Conservation (phyloP, 1,284 basidiomycete genomes). For the Ganoderma resinaceum region DNA sequence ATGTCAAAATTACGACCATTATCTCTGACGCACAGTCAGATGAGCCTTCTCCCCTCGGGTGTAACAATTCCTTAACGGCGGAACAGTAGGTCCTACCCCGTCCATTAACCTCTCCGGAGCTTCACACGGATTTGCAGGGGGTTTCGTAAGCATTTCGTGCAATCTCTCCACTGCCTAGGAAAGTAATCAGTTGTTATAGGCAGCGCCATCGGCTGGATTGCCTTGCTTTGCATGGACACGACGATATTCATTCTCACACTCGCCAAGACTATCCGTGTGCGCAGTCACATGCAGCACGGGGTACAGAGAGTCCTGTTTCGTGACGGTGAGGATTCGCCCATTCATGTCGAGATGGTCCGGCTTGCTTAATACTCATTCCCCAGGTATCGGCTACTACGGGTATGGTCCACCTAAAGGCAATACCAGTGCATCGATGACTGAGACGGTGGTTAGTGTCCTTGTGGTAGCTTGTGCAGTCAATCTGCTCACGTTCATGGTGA, state of each 20-base stretch:
- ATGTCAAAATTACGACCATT: not conserved
- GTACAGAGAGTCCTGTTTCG: constrained; percentile 25
- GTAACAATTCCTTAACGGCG: constrained; percentile 21
- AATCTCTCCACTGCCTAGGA: not conserved
- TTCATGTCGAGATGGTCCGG: not conserved
- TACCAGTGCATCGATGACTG: not conserved
- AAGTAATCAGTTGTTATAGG: constrained; percentile 7
- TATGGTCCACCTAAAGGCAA: not conserved
- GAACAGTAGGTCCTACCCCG: constrained; percentile 18
- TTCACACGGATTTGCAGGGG: constrained; percentile 16
- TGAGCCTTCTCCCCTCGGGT: constrained; percentile 5
- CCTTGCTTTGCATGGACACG: constrained; percentile 26
- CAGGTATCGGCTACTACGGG: constrained; percentile 28
- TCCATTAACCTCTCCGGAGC: not conserved
- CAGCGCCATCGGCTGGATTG: constrained; percentile 23
- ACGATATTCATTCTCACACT: constrained; percentile 24
- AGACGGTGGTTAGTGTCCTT: constrained; percentile 23
- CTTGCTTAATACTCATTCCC: no score
- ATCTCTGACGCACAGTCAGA: not conserved
- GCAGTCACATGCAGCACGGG: constrained; percentile 16
- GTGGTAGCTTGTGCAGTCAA: constrained; percentile 28
- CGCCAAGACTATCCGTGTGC: constrained; percentile 24
- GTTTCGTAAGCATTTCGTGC: constrained; percentile 16
- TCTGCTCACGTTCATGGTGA: constrained; percentile 32
- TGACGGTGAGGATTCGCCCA: constrained; percentile 20